Conservation (phyloP, 106 monocot genomes). For the Agapanthus africanus region DNA sequence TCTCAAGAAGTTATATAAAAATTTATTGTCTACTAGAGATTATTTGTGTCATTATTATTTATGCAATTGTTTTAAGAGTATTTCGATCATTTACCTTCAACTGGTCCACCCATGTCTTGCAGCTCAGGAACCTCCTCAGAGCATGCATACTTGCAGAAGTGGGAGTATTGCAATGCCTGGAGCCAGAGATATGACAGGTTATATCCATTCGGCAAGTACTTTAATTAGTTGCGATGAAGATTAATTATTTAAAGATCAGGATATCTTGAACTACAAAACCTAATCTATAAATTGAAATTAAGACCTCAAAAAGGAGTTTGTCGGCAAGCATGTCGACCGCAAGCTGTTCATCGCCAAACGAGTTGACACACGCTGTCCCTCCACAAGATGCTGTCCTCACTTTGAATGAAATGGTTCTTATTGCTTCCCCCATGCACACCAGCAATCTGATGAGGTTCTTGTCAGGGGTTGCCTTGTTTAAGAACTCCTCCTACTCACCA, state of each 20-base stretch:
- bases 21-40: too few species aligned
- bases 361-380: conserved; percentile 91
- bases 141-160: conserved; percentile 97
- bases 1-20: too few species aligned
- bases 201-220: background rate
- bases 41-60: background rate
- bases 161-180: conserved; percentile 83
- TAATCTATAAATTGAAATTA: background rate
- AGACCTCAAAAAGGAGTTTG: conserved; percentile 94
- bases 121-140: conserved; percentile 97
- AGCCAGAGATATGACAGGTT: background rate
- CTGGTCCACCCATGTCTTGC: conserved; percentile 96
- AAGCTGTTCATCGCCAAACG: conserved; percentile 94
- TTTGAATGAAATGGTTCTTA: conserved; percentile 95
- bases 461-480: conserved; percentile 82
- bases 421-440: conserved; percentile 86
- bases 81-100: conserved; percentile 46
- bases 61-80: too few species aligned
- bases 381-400: conserved; percentile 88
- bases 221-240: background rate
- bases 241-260: background rate
- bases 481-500: conserved; percentile 68
- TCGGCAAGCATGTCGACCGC: conserved; percentile 91
- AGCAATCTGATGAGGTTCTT: conserved; percentile 87
- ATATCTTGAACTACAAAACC: background rate